Evolutionary conservation across 2,329 filamentous ascomycete species (phyloP), one percentile per base, ranked within the genome.

Genomic region (Colletotrichum sp.): DNA sequence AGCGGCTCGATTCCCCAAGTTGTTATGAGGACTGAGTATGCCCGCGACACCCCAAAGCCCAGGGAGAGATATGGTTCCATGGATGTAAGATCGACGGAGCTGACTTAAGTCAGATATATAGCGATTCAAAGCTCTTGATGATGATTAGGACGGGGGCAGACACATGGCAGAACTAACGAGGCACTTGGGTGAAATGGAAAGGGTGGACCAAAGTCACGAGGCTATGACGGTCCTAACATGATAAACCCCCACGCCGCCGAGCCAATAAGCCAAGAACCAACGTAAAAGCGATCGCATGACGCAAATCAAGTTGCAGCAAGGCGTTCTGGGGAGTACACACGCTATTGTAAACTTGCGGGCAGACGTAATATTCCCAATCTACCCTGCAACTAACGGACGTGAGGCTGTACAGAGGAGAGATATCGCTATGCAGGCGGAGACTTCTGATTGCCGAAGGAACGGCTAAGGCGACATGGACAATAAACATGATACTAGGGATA

Each of bases 401-500:
- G 39, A 10, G 39, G 39, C 18, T 43, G 10, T 10, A 5, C 12
- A 13, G 43, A 48, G 13, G 5, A 22, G 10, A 22, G 10, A 22
- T 8, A 4, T 48, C n/a, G 43, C 18, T 7, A 48, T 48, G n/a
- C 10, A n/a, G 43, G n/a, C 2, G 43, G 16, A 8, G 22, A 22
- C 3, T 22, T 13, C 43, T 22, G 10, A 48, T 10, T 48, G 6
- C 18, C 43, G 5, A 9, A 18, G 18, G 6, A 43, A 43, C 39
- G 5, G 9, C 18, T 10, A 43, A 2, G 16, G n/a, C 9, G 18
- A n/a, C 5, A 4, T 6, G 18, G 12, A n/a, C 39, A 6, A 43
- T 43, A 18, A 18, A 3, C 0, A 43, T 1, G 5, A 43, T 43
- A 10, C 39, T 6, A 0, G 18, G 9, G 2, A 43, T 43, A 1